phyloP scores from a whole-genome alignment of 164 flowering plant genomes.

The Amborella trichopoda region DNA sequence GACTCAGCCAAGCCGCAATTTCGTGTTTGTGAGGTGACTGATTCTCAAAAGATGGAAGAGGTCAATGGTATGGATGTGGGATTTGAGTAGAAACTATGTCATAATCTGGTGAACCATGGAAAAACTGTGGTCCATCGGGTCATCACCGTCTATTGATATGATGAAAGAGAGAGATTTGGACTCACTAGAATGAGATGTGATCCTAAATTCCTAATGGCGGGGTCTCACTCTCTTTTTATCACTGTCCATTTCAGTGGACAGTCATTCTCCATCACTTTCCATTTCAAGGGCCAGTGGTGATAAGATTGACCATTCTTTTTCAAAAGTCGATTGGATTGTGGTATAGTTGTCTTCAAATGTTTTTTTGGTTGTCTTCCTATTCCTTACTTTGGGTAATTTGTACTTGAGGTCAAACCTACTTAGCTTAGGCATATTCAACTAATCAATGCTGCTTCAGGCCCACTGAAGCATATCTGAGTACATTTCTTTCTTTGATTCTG shows the following conservation, averaged over 20 bases:
- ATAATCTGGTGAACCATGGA: too few relatives aligned
- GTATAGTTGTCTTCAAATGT: too few relatives aligned
- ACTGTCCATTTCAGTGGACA: too few relatives aligned
- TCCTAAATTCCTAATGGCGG: neutral
- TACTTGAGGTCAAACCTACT: neutral
- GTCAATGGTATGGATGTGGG: slow-evolving; percentile 8
- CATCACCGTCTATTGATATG: neutral
- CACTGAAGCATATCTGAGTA: neutral
- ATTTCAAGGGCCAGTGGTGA: too few relatives aligned
- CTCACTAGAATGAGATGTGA: neutral
- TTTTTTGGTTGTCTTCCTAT: too few relatives aligned
- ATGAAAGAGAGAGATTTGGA: slow-evolving; percentile 7
- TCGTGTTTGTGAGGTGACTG: slow-evolving; percentile 13
- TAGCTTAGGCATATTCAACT: neutral
- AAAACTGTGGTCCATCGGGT: neutral
- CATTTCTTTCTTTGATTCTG: neutral
- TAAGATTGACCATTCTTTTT: too few relatives aligned
- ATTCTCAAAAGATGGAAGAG: slow-evolving; percentile 16
- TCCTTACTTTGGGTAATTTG: neutral
- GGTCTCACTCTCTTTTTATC: neutral
- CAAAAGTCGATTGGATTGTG: too few relatives aligned
- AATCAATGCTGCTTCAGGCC: neutral
- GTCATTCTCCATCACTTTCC: too few relatives aligned
- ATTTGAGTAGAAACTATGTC: too few relatives aligned
- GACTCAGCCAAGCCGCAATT: slow-evolving; percentile 18